These are phyloP conservation scores for Tuber brumale DNA, from an alignment of 495 filamentous ascomycete genomes.

Conservation along the genomic window DNA sequence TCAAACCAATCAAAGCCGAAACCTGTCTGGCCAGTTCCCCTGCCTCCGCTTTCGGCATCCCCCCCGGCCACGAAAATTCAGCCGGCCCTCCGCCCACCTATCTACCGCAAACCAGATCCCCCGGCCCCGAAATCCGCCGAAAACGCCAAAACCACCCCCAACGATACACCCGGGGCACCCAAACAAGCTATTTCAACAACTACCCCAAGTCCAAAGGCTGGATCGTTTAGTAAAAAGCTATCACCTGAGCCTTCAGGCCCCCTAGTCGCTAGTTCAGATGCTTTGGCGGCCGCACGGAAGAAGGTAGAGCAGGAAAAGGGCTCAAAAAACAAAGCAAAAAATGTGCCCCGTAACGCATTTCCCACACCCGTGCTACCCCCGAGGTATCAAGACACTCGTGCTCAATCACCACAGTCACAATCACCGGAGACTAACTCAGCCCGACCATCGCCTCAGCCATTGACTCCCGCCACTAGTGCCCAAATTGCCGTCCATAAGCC, in stretches of 20 bases:
- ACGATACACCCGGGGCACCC: neutral
- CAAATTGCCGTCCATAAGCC: neutral
- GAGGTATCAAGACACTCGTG: neutral
- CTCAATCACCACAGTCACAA: neutral
- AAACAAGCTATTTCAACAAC: neutral
- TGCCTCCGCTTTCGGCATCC: neutral
- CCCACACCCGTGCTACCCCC: neutral
- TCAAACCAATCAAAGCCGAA: neutral
- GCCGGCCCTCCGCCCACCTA: neutral
- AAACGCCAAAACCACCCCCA: neutral
- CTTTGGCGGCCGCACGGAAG: slow-evolving; percentile 24
- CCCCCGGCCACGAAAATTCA: neutral
- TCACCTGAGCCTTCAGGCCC: neutral
- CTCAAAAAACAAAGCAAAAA: slow-evolving; percentile 7
- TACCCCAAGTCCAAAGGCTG: neutral
- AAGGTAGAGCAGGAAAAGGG: slow-evolving; percentile 13
- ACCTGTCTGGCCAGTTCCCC: neutral
- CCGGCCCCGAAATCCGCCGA: neutral
- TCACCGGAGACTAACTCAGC: neutral
- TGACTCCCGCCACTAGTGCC: neutral
- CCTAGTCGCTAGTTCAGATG: slow-evolving; percentile 4
- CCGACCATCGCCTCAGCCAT: neutral
- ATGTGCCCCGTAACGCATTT: neutral
- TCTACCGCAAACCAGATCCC: neutral
- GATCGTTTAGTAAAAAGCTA: neutral